Evolutionary conservation across 441 rosid species (phyloP).

Genomic region (Erodium trifolium): DNA sequence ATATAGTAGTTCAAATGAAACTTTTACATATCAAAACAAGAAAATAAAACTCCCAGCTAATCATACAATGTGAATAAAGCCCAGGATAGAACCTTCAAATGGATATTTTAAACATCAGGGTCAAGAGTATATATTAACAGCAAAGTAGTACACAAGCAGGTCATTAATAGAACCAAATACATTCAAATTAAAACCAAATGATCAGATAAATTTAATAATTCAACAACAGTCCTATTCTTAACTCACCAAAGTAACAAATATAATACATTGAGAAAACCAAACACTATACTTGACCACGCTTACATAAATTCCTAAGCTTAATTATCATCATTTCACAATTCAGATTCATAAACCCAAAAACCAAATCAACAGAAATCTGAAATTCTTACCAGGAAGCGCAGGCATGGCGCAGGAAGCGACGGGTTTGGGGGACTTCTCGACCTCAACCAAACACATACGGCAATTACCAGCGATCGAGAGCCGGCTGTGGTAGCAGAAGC

Average conservation of each 20-base stretch:
- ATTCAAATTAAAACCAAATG: too few species aligned
- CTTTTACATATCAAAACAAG: too few species aligned
- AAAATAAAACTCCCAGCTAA: too few species aligned
- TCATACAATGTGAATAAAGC: too few species aligned
- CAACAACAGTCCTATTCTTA: neutral
- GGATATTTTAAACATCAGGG: too few species aligned
- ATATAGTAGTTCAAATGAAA: too few species aligned
- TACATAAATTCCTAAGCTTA: neutral
- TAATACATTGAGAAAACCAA: neutral
- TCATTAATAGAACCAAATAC: too few species aligned
- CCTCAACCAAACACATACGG: conserved; percentile 97
- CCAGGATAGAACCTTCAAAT: too few species aligned
- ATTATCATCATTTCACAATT: neutral
- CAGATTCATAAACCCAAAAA: neutral
- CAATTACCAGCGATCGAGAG: conserved; percentile 95
- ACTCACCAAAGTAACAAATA: neutral
- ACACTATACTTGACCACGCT: too few species aligned
- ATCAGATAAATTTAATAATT: neutral
- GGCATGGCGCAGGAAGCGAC: conserved; percentile 99
- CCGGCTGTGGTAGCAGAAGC: conserved; percentile 83
- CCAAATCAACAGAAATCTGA: neutral
- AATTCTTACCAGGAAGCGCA: conserved; percentile 68
- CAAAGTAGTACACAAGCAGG: too few species aligned
- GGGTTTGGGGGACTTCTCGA: conserved; percentile 96
- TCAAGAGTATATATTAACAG: too few species aligned